phyloP scores from a whole-genome alignment of 2,329 filamentous ascomycete species.

The Dactylonectria estremocensis region DNA sequence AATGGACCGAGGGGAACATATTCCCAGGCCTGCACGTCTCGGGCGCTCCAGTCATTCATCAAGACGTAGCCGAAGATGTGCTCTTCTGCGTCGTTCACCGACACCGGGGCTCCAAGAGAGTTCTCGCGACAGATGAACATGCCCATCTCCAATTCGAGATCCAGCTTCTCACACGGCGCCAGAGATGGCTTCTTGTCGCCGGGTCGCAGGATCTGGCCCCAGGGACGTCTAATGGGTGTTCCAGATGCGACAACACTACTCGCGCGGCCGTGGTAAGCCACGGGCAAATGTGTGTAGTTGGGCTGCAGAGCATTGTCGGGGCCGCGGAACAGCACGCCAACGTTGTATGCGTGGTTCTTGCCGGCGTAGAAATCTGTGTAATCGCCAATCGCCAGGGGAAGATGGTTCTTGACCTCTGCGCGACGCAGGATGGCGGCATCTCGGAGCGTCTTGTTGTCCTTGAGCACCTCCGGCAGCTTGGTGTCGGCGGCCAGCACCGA shows the following conservation, averaged over 20 bases:
- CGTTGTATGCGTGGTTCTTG: slow-evolving; percentile 80
- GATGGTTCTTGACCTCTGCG: slow-evolving; percentile 73
- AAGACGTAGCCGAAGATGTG: slow-evolving; percentile 80
- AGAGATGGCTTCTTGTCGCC: slow-evolving; percentile 67
- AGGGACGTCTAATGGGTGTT: slow-evolving; percentile 79
- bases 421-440: slow-evolving; percentile 48
- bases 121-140: slow-evolving; percentile 80
- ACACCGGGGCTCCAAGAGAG: slow-evolving; percentile 75
- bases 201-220: slow-evolving; percentile 76
- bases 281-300: slow-evolving; percentile 86
- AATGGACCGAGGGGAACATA: slow-evolving; percentile 75
- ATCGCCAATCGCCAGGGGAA: slow-evolving; percentile 84
- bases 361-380: slow-evolving; percentile 91
- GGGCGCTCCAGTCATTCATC: slow-evolving; percentile 76
- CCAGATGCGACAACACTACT: slow-evolving; percentile 83
- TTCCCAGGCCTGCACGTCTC: slow-evolving; percentile 75
- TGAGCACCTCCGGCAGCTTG: slow-evolving; percentile 52
- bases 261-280: slow-evolving; percentile 85
- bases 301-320: slow-evolving; percentile 82
- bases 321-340: slow-evolving; percentile 82
- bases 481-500: slow-evolving; percentile 72
- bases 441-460: slow-evolving; percentile 54
- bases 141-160: slow-evolving; percentile 85
- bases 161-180: slow-evolving; percentile 73
- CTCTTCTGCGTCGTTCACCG: slow-evolving; percentile 77